Base-by-base conservation (phyloP, 352 stramenopile genomes). In the Peronospora farinosa region DNA sequence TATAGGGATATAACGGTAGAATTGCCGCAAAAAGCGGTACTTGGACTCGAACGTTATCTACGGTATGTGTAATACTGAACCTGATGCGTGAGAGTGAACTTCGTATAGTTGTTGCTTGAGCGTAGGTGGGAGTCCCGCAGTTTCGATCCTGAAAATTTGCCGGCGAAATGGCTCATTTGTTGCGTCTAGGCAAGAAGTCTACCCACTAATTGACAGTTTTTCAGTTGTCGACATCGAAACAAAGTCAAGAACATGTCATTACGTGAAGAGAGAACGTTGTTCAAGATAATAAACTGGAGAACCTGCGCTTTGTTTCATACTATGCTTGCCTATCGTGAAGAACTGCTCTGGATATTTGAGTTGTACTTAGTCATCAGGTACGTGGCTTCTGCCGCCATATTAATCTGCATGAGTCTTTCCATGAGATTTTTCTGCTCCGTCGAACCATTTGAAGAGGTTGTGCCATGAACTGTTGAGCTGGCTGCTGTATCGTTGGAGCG, bases 11-110 rank as follows among this genome's bases (percentile, higher is more conserved):
- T 60, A 88, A 88, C 41, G 81, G 89, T 30, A 81, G 81, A 30
- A 94, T 94, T 44, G 81, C 84, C 4, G 84, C 81, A 13, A 92
- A 92, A 54, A 92, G 80, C 30, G 84, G 84, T 15, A 92, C 31
- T 43, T 94, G 2, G 47, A 61, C 2, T 47, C 65, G n/a, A 62
- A 74, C 28, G 54, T 57, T 16, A 86, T 74, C 7, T 92, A 86
- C 43, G 80, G 77, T 84, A 58, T 11, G 45, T 47, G 1, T 3
- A 17, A 37, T 23, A n/a, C 36, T 46, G n/a, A 28, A 38, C n/a
- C 33, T 38, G 3, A 2, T 35, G 31, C 10, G 11, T 23, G 17
- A 21, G 12, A 35, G 19, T 13, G 7, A 35, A 7, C 28, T 13
- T 50, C 7, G 38, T 48, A 35, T 61, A 3, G 43, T 37, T 28